Evolutionary conservation across 192 early-diverging fungal genomes (phyloP), one percentile per base, ranked within the genome.

Genomic region (Cladochytrium replicatum): DNA sequence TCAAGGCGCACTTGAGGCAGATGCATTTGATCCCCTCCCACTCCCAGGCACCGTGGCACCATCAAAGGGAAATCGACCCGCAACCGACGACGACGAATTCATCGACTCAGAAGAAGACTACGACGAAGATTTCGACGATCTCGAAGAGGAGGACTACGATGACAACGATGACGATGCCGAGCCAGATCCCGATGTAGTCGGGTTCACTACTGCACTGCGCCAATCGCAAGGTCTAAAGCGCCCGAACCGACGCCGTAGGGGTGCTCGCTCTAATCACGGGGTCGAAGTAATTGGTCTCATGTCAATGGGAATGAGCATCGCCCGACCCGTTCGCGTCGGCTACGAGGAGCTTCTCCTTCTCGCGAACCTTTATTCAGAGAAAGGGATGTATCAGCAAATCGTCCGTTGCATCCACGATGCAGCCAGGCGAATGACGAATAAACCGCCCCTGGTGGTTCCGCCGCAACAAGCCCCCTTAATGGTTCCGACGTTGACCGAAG

Each of bases 271-370:
- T n/a, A n/a, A n/a, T n/a, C n/a, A n/a, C n/a, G n/a, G n/a, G n/a
- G n/a, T n/a, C n/a, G n/a, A n/a, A n/a, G n/a, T n/a, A n/a, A n/a
- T n/a, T n/a, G n/a, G n/a, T n/a, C n/a, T n/a, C n/a, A n/a, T n/a
- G n/a, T n/a, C n/a, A n/a, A n/a, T n/a, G n/a, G n/a, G n/a, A n/a
- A n/a, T n/a, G n/a, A n/a, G n/a, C n/a, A n/a, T n/a, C n/a, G n/a
- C n/a, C n/a, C n/a, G n/a, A n/a, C n/a, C n/a, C n/a, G n/a, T n/a
- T n/a, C n/a, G n/a, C n/a, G n/a, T 91, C 51, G 68, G 87, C 49
- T 88, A 79, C 57, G 74, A 88, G 28, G 92, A 93, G 44, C 54
- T 99, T 24, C 85, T 90, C 59, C 86, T 88, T 67, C 59, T 93
- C 40, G 79, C 81, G 29, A 91, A 95, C 51, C 61, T 97, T 8